These are phyloP conservation scores for Ogataea polymorpha DNA, from an alignment of 805 yeast genomes.

Conservation along the genomic window DNA sequence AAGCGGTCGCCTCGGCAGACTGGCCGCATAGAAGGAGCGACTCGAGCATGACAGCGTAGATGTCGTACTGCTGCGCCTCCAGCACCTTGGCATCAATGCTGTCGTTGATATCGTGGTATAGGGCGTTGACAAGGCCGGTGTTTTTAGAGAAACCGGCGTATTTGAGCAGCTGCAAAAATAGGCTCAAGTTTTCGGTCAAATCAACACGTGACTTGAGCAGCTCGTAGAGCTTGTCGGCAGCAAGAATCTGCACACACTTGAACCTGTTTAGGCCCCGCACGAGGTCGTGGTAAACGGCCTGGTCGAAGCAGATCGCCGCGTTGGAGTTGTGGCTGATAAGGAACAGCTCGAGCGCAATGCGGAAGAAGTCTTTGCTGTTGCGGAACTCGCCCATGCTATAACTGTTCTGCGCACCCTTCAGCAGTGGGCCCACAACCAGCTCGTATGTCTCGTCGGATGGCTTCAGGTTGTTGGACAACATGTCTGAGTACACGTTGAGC, in stretches of 20 bases:
- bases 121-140: slow-evolving; percentile 34
- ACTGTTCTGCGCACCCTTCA: slow-evolving; percentile 46
- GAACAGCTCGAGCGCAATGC: slow-evolving; percentile 48
- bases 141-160: slow-evolving; percentile 40
- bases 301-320: slow-evolving; percentile 16
- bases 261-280: slow-evolving; percentile 27
- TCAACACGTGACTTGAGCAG: slow-evolving; percentile 15
- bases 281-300: slow-evolving; percentile 21
- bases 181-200: slow-evolving; percentile 15
- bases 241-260: slow-evolving; percentile 20
- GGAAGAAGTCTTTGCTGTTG: slow-evolving; percentile 46
- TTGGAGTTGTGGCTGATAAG: slow-evolving; percentile 27
- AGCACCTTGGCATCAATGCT: slow-evolving; percentile 2
- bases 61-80: slow-evolving; percentile 38
- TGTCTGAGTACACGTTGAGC: slow-evolving; percentile 65
- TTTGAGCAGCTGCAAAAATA: slow-evolving; percentile 39
- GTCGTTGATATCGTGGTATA: slow-evolving; percentile 35
- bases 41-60: slow-evolving; percentile 51
- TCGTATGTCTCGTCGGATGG: slow-evolving; percentile 58
- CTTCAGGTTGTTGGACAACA: slow-evolving; percentile 49
- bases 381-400: slow-evolving; percentile 33
- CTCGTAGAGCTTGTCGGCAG: slow-evolving; percentile 16
- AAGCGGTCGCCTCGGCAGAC: slow-evolving; percentile 47
- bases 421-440: slow-evolving; percentile 46
- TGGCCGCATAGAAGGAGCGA: slow-evolving; percentile 52